Conservation (phyloP, 1,139 yeast genomes). For the Taiozyma onychis region DNA sequence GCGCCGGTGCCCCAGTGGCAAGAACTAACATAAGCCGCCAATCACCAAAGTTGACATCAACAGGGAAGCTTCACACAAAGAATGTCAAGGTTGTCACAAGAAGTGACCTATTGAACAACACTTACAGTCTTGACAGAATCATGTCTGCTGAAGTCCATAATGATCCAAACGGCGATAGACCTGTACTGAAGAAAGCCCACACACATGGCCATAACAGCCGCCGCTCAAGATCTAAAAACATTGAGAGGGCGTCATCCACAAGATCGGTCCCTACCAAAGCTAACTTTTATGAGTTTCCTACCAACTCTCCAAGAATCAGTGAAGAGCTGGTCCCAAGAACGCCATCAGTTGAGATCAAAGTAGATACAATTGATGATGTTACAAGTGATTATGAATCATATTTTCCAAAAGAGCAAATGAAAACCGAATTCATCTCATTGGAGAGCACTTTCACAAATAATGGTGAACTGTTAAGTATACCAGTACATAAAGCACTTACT, state of each 20-base stretch:
- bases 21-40: not conserved
- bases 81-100: conserved; percentile 9
- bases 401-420: conserved; percentile 4
- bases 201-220: not conserved
- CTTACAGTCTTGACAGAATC: conserved; percentile 7
- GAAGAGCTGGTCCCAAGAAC: not conserved
- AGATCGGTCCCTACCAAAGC: not conserved
- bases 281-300: not conserved
- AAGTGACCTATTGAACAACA: conserved; percentile 18
- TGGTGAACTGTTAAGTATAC: conserved; percentile 9
- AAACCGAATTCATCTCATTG: not conserved
- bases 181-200: not conserved
- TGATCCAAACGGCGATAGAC: not conserved
- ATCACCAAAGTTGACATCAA: not conserved
- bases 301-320: not conserved
- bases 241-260: not conserved
- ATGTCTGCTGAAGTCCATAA: not conserved
- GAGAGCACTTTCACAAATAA: conserved; percentile 3
- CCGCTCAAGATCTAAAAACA: not conserved
- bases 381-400: conserved; percentile 1
- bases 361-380: not conserved
- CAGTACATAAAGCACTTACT: conserved; percentile 5
- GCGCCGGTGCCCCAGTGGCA: not conserved
- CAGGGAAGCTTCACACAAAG: conserved; percentile 5
- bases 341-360: not conserved